Evolutionary conservation across 23 red algal genomes (phyloP), one percentile per base, ranked within the genome.

Genomic region (Gracilaria gracilis): DNA sequence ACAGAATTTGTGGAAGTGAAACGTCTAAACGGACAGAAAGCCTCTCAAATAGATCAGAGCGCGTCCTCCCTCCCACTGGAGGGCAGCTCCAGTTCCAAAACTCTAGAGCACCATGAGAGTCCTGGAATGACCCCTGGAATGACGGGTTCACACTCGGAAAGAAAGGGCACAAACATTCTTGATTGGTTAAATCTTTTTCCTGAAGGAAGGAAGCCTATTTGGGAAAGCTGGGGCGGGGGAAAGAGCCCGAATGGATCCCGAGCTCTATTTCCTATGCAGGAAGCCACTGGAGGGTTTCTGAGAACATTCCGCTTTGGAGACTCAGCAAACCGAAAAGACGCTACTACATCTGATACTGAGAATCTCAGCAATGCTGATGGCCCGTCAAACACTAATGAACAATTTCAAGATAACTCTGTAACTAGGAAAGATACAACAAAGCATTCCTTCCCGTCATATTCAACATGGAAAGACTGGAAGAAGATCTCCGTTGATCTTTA

Each of bases 391-490:
- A 9, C 24, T 29, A 1, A 62, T 7, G 59, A 62, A 31, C 59
- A 62, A 62, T 28, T 62, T 62, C 59, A 62, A 31, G 27, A 62
- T 1, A 62, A 29, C 2, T 4, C 9, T 31, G 59, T 9, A 23
- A 24, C 67, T 29, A 24, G 28, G 35, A 42, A 73, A 6, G 67
- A 40, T 44, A 3, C 67, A 37, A 73, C 35, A n/a, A 37, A 44
- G 35, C 67, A 73, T 20, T 37, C 67, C 23, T 37, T 40, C 33
- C 67, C 67, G 16, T 73, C 67, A 9, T 40, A 24, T 15, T 73
- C 67, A 44, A 73, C 83, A 34, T 87, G 83, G 83, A 59, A 61
- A 32, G 76, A 80, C 29, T 89, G 86, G 86, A 89, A 89, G 34
- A 65, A 76, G 48, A 42, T 79, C 49, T 75, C 86, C 19, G 24